Conservation (phyloP, 169 alveolate genomes). For the Theileria equi region DNA sequence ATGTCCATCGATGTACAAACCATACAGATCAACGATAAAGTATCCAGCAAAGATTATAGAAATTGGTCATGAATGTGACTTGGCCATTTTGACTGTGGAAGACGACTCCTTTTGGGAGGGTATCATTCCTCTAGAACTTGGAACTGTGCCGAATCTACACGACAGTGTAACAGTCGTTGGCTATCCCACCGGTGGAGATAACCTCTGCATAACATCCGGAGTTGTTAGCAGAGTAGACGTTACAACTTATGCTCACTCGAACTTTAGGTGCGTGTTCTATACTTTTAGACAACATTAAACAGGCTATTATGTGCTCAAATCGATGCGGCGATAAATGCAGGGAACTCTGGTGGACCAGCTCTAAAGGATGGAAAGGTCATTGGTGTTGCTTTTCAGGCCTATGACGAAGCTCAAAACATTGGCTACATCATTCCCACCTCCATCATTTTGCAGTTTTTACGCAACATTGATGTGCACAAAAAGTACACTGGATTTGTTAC, state of each 20-base stretch:
- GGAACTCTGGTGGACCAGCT: constrained; percentile 87
- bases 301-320: constrained; percentile 83
- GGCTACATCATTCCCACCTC: constrained; percentile 78
- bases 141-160: constrained; percentile 75
- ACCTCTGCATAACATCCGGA: constrained; percentile 83
- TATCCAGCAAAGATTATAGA: constrained; percentile 67
- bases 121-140: constrained; percentile 71
- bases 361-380: constrained; percentile 78
- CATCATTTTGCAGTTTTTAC: constrained; percentile 70
- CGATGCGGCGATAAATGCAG: constrained; percentile 88
- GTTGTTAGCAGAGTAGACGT: constrained; percentile 85
- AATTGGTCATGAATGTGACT: constrained; percentile 81
- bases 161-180: constrained; percentile 83
- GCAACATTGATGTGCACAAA: constrained; percentile 53
- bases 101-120: constrained; percentile 77
- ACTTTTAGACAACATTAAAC: background rate
- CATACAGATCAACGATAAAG: constrained; percentile 50
- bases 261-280: constrained; percentile 26
- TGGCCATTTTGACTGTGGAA: constrained; percentile 78
- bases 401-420: constrained; percentile 79
- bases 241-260: constrained; percentile 63
- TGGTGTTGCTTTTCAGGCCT: constrained; percentile 83
- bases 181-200: constrained; percentile 87
- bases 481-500: constrained; percentile 76
- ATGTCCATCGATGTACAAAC: background rate